Conservation (phyloP, 192 early-diverging fungal species). For the Glomus cerebriforme region DNA sequence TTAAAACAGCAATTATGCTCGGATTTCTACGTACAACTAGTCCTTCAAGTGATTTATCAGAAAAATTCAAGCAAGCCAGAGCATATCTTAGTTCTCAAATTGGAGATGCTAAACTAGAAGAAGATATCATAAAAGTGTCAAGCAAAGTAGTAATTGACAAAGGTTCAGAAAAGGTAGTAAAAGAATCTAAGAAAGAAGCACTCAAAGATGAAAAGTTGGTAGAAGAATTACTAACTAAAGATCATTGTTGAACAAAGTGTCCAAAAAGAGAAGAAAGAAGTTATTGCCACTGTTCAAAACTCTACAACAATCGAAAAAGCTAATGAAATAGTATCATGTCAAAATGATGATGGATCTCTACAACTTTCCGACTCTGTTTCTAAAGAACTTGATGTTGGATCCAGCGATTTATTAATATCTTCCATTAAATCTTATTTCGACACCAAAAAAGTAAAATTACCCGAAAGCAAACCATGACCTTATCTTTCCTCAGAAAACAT, state of each 20-base stretch:
- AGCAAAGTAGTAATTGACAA: constrained; percentile 16
- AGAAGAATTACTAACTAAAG: no score
- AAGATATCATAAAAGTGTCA: not conserved
- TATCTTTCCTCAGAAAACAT: no score
- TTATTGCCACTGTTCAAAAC: not conserved
- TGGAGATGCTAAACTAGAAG: not conserved
- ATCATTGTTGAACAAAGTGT: no score
- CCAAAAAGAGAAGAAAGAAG: no score
- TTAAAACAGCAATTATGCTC: constrained; percentile 6
- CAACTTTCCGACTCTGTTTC: not conserved
- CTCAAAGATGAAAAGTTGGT: no score
- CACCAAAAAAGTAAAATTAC: no score
- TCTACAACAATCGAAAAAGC: not conserved
- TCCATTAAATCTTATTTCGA: not conserved
- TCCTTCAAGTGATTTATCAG: not conserved
- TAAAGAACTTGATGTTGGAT: not conserved
- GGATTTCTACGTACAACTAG: not conserved
- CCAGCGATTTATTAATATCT: not conserved
- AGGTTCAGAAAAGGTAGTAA: not conserved
- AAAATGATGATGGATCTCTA: not conserved
- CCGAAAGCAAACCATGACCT: no score
- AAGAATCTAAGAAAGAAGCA: not conserved
- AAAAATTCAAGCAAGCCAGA: not conserved
- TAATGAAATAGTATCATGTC: not conserved
- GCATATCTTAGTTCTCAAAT: constrained; percentile 11